Percentiles rank a stretch among this genome's conserved stretches.
These are phyloP conservation scores for Penicillium taxi DNA, from an alignment of 495 filamentous ascomycete genomes.

Conservation along the genomic window DNA sequence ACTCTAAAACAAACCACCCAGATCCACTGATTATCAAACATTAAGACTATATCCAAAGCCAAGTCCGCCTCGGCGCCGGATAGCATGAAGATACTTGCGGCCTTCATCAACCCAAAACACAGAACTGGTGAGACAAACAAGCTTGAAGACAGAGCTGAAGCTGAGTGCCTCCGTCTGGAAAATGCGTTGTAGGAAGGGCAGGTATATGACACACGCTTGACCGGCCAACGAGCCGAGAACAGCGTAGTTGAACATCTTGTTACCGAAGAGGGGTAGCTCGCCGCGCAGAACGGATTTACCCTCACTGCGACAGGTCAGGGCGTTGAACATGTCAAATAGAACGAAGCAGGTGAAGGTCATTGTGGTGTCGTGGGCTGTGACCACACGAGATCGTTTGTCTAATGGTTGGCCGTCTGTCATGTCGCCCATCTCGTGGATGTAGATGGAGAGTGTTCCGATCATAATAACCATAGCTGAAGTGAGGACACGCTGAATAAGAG, in stretches of 20 bases:
- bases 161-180: constrained; percentile 90
- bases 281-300: constrained; percentile 79
- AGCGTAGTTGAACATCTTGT: constrained; percentile 93
- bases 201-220: constrained; percentile 84
- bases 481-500: constrained; percentile 73
- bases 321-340: constrained; percentile 98
- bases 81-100: constrained; percentile 56
- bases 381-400: constrained; percentile 45
- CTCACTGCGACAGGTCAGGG: constrained; percentile 86
- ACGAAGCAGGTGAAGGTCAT: constrained; percentile 99
- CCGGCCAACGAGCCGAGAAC: constrained; percentile 76
- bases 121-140: constrained; percentile 68
- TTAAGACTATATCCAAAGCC: constrained; percentile 39
- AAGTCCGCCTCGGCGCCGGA: constrained; percentile 28
- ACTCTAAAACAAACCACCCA: no score
- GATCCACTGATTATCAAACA: constrained; percentile 25
- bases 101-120: constrained; percentile 95
- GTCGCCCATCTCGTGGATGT: constrained; percentile 83
- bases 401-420: constrained; percentile 25
- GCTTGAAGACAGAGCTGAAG: constrained; percentile 58
- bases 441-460: constrained; percentile 82
- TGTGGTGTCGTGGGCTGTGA: constrained; percentile 90
- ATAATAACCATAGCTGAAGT: constrained; percentile 88
- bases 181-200: constrained; percentile 83
- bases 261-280: constrained; percentile 72